Evolutionary conservation across 106 monocot species (phyloP).

Genomic region (Allium sativum): DNA sequence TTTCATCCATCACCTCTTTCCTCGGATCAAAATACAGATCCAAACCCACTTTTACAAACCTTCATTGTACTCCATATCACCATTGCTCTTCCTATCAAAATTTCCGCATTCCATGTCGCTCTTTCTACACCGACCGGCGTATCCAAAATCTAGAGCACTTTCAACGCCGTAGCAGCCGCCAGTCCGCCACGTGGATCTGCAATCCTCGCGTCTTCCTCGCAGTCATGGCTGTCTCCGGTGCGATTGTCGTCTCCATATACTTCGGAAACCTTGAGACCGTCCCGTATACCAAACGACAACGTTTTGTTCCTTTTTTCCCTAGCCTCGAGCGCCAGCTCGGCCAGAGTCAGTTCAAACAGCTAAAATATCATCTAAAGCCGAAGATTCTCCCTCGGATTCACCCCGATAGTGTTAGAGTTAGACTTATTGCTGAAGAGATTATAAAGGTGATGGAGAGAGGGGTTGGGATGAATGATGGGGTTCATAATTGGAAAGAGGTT

Average conservation of each 20-base stretch:
- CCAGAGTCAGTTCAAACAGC: constrained; percentile 54
- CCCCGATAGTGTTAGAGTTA: constrained; percentile 80
- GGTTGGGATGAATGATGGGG: too few relatives aligned
- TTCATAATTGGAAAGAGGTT: too few relatives aligned
- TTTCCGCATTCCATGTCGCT: too few relatives aligned
- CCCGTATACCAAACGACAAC: constrained; percentile 60
- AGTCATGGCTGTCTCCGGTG: constrained; percentile 13
- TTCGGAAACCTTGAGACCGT: constrained; percentile 58
- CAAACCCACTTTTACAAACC: neutral
- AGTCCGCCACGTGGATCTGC: constrained; percentile 15
- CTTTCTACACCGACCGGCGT: constrained; percentile 15
- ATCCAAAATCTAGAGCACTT: too few relatives aligned
- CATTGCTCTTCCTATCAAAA: too few relatives aligned
- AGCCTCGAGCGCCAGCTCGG: constrained; percentile 79
- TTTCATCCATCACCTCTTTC: neutral
- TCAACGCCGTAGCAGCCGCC: constrained; percentile 17
- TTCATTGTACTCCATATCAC: neutral
- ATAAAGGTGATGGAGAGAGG: constrained; percentile 44
- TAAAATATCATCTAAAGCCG: constrained; percentile 36
- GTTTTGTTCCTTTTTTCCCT: constrained; percentile 65
- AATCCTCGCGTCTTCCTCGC: constrained; percentile 41
- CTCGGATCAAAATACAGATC: too few relatives aligned
- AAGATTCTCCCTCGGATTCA: constrained; percentile 73
- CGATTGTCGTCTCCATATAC: constrained; percentile 19
- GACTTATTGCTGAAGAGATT: constrained; percentile 51